Base-by-base conservation (phyloP, 805 yeast genomes). In the Vanderwaltozyma polyspora region DNA sequence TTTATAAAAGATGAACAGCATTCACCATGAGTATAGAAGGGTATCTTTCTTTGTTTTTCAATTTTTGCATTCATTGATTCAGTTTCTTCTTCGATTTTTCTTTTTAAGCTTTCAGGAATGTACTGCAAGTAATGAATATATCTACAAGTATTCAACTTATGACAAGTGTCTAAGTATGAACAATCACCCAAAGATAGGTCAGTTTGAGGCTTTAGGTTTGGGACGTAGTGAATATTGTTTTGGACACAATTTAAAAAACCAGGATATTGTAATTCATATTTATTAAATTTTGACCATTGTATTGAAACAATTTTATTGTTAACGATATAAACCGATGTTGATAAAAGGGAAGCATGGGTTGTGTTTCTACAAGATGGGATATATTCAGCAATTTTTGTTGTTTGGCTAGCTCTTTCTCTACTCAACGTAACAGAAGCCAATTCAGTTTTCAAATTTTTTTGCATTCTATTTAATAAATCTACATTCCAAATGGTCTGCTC, bases 111-210 rank as follows among this genome's bases (percentile, higher is more conserved):
- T 35, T 55, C 55, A 11, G 68, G 68, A 8, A 55, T 38, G 37
- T 60, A 62, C 38, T 59, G 65, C 36, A 67, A 60, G 52, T 87
- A 87, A 57, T 87, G 97, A 25, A 84, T 66, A 51, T 81, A 87
- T 17, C 91, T 65, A 56, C 96, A 87, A 8, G 74, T 64, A 39
- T 72, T 74, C 53, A 83, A 69, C 57, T 85, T 85, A 60, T 83
- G 95, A 52, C 97, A 87, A 1, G 96, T 86, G 52, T 87, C 96
- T 39, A 87, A 66, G 52, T 87, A 87, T 8, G 95, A 86, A 53
- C 97, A 87, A 56, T 87, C 96, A 1, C 95, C 96, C 6, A 84
- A 54, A 13, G 67, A 59, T 2, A 60, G 35, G 47, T 89, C 96
- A 0, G 95, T 85, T 37, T 72, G 76, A 12, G 59, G 48, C 39